These are phyloP conservation scores for Pythium sp. DNA, from an alignment of 352 stramenopile genomes.

Conservation along the genomic window DNA sequence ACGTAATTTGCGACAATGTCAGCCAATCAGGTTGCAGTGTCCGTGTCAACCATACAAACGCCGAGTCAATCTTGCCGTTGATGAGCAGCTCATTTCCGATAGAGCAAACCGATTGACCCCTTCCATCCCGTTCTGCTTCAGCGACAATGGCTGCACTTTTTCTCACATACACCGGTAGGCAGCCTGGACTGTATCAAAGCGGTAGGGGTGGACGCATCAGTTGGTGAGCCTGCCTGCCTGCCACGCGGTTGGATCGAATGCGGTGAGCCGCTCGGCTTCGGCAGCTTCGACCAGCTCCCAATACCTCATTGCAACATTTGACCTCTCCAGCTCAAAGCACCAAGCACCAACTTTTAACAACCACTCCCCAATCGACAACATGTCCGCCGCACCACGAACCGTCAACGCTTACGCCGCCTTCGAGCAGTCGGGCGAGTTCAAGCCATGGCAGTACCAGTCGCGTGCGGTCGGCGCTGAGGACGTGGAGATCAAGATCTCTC, in stretches of 20 bases:
- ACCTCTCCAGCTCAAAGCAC: slow-evolving; percentile 9
- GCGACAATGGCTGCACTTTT: slow-evolving; percentile 1
- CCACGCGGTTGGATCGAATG: too few relatives aligned
- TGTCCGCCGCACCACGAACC: slow-evolving; percentile 26
- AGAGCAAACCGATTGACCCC: not conserved
- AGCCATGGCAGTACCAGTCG: slow-evolving; percentile 43
- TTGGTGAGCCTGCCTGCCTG: too few relatives aligned
- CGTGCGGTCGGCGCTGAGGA: slow-evolving; percentile 42
- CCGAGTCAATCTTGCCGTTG: not conserved
- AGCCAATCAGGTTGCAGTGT: not conserved
- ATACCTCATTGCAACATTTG: slow-evolving; percentile 11
- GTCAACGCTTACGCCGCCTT: slow-evolving; percentile 45
- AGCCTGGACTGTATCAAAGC: too few relatives aligned
- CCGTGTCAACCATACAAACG: not conserved
- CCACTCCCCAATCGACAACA: not conserved
- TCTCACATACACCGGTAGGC: not conserved
- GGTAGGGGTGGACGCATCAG: too few relatives aligned
- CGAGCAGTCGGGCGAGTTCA: slow-evolving; percentile 26
- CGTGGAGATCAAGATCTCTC: slow-evolving; percentile 60
- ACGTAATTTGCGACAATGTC: not conserved
- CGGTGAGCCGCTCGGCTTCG: not conserved
- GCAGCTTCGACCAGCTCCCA: not conserved
- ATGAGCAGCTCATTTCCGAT: not conserved
- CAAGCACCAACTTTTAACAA: not conserved
- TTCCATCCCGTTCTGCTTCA: too few relatives aligned